These are phyloP conservation scores for Phialophora chinensis DNA, from an alignment of 2,329 filamentous ascomycete species.

Conservation along the genomic window DNA sequence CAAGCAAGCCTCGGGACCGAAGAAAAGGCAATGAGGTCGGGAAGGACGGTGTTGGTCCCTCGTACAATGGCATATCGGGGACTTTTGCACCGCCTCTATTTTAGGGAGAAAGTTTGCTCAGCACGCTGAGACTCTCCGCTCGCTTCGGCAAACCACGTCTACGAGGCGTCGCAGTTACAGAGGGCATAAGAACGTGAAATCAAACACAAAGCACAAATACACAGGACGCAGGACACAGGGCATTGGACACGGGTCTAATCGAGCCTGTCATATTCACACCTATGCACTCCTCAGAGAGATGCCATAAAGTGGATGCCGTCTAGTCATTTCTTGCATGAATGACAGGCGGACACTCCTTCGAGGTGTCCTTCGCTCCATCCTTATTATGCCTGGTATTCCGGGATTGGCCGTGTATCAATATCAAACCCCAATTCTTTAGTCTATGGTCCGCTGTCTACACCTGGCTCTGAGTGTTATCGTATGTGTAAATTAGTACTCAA, in stretches of 20 bases:
- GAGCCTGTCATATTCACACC: too few relatives aligned
- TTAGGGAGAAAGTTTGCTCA: background rate
- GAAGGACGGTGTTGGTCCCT: too few relatives aligned
- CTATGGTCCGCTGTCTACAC: too few relatives aligned
- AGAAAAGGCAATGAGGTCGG: slow-evolving; percentile 28
- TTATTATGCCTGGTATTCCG: background rate
- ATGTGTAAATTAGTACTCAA: too few relatives aligned
- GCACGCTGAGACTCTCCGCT: too few relatives aligned
- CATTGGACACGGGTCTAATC: background rate
- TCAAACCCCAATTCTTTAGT: background rate
- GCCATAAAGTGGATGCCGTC: background rate
- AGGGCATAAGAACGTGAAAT: background rate
- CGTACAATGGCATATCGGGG: background rate
- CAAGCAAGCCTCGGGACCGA: background rate
- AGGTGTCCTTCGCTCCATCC: background rate
- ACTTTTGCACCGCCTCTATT: background rate
- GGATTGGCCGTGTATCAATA: too few relatives aligned
- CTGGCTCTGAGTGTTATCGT: too few relatives aligned
- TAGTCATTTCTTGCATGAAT: background rate
- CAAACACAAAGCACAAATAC: too few relatives aligned
- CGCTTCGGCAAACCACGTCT: background rate
- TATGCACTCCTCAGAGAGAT: background rate
- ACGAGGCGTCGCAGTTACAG: too few relatives aligned
- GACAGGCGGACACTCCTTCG: background rate
- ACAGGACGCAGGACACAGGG: background rate